Evolutionary conservation across 108 stramenopile genomes (phyloP), one percentile per base, ranked within the genome.

Genomic region (Cyclotella baltica): DNA sequence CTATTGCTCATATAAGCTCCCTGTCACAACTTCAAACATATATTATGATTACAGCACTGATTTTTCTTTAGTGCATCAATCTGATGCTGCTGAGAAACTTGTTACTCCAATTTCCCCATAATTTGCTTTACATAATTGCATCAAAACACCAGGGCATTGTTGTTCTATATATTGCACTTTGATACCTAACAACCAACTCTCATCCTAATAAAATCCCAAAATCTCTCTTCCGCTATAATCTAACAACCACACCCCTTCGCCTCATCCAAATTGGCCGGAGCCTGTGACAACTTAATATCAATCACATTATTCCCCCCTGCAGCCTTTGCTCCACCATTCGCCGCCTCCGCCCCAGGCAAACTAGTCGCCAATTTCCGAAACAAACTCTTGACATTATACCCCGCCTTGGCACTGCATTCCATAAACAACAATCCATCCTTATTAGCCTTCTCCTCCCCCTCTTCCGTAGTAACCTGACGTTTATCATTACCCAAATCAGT

Each of bases 351-450:
- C 35, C 98, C 98, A 16, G 98, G 98, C 70, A 99, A 88, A 33
- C 97, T 92, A 33, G 95, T 96, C 20, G 99, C 99, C 31, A 99
- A 81, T 74, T 97, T 97, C 52, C 98, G 93, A 87, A 99, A 99
- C 69, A 99, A 88, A 47, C 90, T 86, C 88, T 98, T 98, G 65
- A 98, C 96, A 79, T 99, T 99, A 89, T 96, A 97, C 28, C 97
- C 97, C 50, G 96, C 97, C 92, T 98, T 99, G 74, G 99, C 99
- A 80, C 90, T 92, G 63, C 97, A 97, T 81, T 99, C 99, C 88
- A 98, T 98, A 85, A 99, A 99, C 77, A 99, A 85, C 20, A 98
- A 81, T 15, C 91, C 94, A 74, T 98, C 97, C 75, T 93, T 89
- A 40, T 88, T 88, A 28, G 99, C 97, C 23, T 93, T 92, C 66